Evolutionary conservation across 2,329 filamentous ascomycete species (phyloP).

Genomic region (Taxawa tesnikishii): DNA sequence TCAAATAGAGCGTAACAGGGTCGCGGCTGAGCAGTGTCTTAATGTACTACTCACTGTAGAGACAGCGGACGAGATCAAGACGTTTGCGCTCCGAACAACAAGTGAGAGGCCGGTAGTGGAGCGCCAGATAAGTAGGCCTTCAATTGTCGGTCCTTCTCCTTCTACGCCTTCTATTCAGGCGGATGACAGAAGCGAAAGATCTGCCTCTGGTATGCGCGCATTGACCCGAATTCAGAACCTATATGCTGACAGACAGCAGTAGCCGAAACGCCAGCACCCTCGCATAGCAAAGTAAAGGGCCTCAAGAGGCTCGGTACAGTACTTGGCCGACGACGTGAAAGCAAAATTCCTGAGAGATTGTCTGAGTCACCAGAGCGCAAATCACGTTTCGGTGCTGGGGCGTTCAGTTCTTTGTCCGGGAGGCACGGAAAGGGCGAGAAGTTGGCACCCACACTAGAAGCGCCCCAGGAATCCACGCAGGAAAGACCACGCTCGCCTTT

Average conservation of each 20-base stretch:
- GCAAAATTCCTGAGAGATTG: no score
- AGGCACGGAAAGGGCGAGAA: conserved; percentile 49
- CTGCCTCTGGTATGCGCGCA: conserved; percentile 30
- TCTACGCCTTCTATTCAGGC: conserved; percentile 20
- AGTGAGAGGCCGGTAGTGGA: conserved; percentile 19
- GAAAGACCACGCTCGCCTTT: conserved; percentile 18
- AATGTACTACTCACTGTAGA: conserved; percentile 76
- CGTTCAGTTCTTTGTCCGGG: conserved; percentile 51
- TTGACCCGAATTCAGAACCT: conserved; percentile 1
- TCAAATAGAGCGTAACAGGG: conserved; percentile 62
- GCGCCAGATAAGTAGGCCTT: neutral
- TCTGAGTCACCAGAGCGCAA: conserved; percentile 41
- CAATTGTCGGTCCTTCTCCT: conserved; percentile 14
- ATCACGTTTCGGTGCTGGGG: conserved; percentile 36
- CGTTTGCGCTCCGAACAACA: conserved; percentile 43
- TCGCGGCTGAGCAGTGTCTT: conserved; percentile 66
- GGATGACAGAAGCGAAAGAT: conserved; percentile 46
- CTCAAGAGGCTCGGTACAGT: conserved; percentile 53
- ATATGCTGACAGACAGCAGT: conserved; percentile 10
- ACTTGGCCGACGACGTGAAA: conserved; percentile 53
- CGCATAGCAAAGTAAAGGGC: conserved; percentile 33
- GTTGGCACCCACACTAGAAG: conserved; percentile 32
- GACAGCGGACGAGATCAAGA: conserved; percentile 75
- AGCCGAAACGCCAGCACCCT: conserved; percentile 9
- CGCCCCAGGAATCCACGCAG: conserved; percentile 14